phyloP scores from a whole-genome alignment of 2,329 filamentous ascomycete genomes.

The Monilinia aucupariae region DNA sequence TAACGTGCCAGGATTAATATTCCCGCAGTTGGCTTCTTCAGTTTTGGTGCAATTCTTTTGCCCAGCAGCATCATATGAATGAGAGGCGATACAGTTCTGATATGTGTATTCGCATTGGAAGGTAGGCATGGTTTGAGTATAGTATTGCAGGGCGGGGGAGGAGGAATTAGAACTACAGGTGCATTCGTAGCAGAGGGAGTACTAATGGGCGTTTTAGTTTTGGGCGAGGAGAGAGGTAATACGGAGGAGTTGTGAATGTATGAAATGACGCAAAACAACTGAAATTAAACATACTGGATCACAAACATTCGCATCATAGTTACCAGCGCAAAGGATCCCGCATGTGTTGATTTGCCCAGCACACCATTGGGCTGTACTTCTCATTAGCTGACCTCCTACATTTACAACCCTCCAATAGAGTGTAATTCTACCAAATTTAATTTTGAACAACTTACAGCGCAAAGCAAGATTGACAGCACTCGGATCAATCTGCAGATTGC shows the following conservation, averaged over 20 bases:
- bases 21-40: constrained; percentile 46
- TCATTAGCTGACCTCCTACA: neutral
- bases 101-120: constrained; percentile 53
- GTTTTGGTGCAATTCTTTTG: constrained; percentile 43
- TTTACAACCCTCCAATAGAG: neutral
- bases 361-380: constrained; percentile 48
- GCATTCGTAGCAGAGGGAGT: constrained; percentile 50
- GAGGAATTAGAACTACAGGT: constrained; percentile 49
- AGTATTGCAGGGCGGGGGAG: constrained; percentile 49
- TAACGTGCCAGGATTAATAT: constrained; percentile 22
- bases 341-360: constrained; percentile 53
- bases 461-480: neutral
- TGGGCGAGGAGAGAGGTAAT: neutral
- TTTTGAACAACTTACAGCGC: neutral
- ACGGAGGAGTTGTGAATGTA: neutral
- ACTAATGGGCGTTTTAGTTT: constrained; percentile 34
- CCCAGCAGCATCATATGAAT: constrained; percentile 42
- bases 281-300: constrained; percentile 44
- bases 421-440: neutral
- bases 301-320: constrained; percentile 44
- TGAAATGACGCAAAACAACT: neutral
- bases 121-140: constrained; percentile 53
- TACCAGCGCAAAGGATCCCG: constrained; percentile 51
- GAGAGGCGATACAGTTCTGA: constrained; percentile 41
- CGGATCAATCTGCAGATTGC: neutral